Conservation (phyloP, 2,329 filamentous ascomycete species). For the Sphaerostilbella broomeana region DNA sequence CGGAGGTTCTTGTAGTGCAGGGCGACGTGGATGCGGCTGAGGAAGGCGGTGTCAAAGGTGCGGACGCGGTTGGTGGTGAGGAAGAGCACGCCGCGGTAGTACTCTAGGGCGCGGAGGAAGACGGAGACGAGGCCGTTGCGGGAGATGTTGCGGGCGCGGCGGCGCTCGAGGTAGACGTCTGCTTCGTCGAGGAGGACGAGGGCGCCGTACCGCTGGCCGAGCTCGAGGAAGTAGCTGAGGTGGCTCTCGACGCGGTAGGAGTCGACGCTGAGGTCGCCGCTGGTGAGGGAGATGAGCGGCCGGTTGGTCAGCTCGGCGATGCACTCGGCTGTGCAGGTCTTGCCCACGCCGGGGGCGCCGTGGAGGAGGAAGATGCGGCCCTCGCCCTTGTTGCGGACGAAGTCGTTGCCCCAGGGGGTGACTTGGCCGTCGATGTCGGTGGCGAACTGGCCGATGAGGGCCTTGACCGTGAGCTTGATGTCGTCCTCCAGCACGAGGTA, state of each 20-base stretch:
- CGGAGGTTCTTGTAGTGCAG: slow-evolving; percentile 39
- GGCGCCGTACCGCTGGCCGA: slow-evolving; percentile 44
- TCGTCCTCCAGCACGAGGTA: slow-evolving; percentile 43
- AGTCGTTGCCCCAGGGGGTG: slow-evolving; percentile 40
- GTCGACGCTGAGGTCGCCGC: slow-evolving; percentile 40
- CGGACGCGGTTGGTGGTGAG: slow-evolving; percentile 45
- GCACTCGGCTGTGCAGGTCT: slow-evolving; percentile 51
- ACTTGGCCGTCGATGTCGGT: slow-evolving; percentile 31
- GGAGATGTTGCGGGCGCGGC: slow-evolving; percentile 35
- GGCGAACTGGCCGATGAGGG: slow-evolving; percentile 42
- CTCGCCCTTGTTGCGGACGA: slow-evolving; percentile 45
- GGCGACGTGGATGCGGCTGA: slow-evolving; percentile 43
- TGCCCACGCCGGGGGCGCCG: slow-evolving; percentile 49
- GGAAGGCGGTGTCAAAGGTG: slow-evolving; percentile 42
- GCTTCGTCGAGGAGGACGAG: slow-evolving; percentile 53
- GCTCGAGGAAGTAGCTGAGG: slow-evolving; percentile 41
- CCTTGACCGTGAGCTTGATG: slow-evolving; percentile 41
- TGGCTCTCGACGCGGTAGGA: slow-evolving; percentile 34
- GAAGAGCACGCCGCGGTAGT: slow-evolving; percentile 45
- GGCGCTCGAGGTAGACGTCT: slow-evolving; percentile 53
- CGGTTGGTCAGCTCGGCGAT: slow-evolving; percentile 44
- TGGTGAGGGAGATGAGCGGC: slow-evolving; percentile 46
- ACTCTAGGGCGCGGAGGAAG: slow-evolving; percentile 46
- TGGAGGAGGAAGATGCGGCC: slow-evolving; percentile 46
- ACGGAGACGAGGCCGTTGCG: slow-evolving; percentile 44